Conservation (phyloP, 306 rosid genomes). For the Calophaca sinica region DNA sequence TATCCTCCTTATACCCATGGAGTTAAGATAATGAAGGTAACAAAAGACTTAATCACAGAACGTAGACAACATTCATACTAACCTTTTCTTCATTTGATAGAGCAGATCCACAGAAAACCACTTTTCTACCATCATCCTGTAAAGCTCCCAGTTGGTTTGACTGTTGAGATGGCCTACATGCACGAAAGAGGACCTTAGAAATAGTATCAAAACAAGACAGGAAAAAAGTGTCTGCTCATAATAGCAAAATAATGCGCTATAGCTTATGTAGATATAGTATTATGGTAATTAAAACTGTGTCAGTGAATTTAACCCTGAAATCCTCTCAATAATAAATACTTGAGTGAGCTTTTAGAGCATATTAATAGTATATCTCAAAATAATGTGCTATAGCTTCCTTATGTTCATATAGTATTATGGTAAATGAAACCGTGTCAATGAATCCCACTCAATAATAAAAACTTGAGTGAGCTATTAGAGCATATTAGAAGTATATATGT, state of each 20-base stretch:
- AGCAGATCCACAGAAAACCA: constrained; percentile 89
- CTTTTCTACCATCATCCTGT: constrained; percentile 40
- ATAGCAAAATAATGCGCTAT: neutral
- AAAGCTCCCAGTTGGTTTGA: constrained; percentile 47
- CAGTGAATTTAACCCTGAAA: neutral
- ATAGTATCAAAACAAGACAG: constrained; percentile 5
- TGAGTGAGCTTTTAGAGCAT: neutral
- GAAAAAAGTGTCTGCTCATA: neutral
- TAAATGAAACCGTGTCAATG: neutral
- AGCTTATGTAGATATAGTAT: neutral
- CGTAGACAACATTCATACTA: constrained; percentile 14
- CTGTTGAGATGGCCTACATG: constrained; percentile 56
- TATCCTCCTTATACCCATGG: neutral
- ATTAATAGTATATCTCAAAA: neutral
- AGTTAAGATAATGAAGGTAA: neutral
- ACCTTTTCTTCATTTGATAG: constrained; percentile 84
- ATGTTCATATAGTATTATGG: neutral
- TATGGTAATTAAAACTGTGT: constrained; percentile 1
- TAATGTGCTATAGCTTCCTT: neutral
- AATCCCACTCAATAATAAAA: constrained; percentile 5
- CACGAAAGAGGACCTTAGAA: constrained; percentile 36
- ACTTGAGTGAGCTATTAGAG: neutral
- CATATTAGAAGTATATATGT: neutral
- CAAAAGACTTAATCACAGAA: neutral
- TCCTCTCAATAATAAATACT: constrained; percentile 3